Percentiles rank a stretch among this genome's conserved stretches.
These are phyloP conservation scores for Cymodocea nodosa DNA, from an alignment of 116 monocot species.

Conservation along the genomic window DNA sequence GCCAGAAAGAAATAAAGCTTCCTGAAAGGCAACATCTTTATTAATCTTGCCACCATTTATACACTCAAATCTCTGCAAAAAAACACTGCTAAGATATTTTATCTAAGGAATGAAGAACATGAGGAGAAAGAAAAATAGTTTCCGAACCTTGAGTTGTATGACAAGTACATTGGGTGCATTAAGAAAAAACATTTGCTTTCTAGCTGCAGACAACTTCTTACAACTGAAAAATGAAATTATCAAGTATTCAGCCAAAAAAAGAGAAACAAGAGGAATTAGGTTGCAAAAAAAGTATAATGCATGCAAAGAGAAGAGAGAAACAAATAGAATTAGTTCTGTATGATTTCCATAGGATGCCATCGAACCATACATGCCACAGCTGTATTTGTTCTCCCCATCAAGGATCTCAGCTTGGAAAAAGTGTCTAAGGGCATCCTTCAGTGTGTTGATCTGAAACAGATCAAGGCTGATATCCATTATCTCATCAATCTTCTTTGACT, in stretches of 20 bases:
- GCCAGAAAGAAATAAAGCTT: slow-evolving; percentile 51
- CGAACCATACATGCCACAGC: slow-evolving; percentile 47
- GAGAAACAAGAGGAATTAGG: background rate
- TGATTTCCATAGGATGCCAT: background rate
- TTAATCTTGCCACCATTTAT: slow-evolving; percentile 82
- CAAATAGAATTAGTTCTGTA: background rate
- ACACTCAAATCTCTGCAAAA: slow-evolving; percentile 81
- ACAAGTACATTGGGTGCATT: slow-evolving; percentile 94
- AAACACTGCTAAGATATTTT: background rate
- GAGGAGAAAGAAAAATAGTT: slow-evolving; percentile 4
- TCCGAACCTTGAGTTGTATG: slow-evolving; percentile 79
- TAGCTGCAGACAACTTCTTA: slow-evolving; percentile 74
- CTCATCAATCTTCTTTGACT: slow-evolving; percentile 87
- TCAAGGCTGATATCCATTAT: slow-evolving; percentile 98
- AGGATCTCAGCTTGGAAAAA: slow-evolving; percentile 83
- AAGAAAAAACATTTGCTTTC: slow-evolving; percentile 80
- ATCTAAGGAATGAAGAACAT: slow-evolving; percentile 4
- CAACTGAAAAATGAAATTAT: slow-evolving; percentile 33
- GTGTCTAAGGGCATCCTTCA: slow-evolving; percentile 61
- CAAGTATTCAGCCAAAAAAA: background rate
- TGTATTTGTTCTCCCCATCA: slow-evolving; percentile 87
- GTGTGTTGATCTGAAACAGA: slow-evolving; percentile 49
- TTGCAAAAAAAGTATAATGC: background rate
- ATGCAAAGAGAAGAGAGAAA: background rate
- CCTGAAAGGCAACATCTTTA: slow-evolving; percentile 80